phyloP scores from a whole-genome alignment of 176 grass and related monocot species.

The Lolium rigidum region DNA sequence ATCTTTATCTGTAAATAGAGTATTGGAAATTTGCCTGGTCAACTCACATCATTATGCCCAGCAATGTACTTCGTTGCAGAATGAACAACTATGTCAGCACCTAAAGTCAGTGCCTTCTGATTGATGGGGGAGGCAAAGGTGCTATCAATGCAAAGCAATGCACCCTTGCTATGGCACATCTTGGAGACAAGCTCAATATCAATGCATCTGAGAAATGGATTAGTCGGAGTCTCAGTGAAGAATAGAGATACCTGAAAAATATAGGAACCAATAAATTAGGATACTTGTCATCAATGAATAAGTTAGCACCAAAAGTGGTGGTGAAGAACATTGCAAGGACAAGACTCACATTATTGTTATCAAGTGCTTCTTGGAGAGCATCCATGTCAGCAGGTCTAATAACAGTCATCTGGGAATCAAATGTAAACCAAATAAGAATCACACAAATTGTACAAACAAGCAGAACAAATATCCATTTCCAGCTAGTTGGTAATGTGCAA shows the following conservation, averaged over 20 bases:
- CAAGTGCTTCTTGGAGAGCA: constrained; percentile 74
- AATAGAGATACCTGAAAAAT: constrained; percentile 87
- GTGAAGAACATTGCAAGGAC: neutral
- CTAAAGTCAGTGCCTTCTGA: constrained; percentile 95
- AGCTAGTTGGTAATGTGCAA: constrained; percentile 3
- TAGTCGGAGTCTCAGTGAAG: constrained; percentile 98
- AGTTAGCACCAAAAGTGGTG: neutral
- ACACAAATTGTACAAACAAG: constrained; percentile 10
- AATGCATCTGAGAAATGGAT: constrained; percentile 98
- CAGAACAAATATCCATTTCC: neutral
- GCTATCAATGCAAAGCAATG: constrained; percentile 94
- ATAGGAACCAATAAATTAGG: constrained; percentile 14
- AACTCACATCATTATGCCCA: constrained; percentile 97
- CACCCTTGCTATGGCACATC: constrained; percentile 95
- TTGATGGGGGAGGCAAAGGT: constrained; percentile 98
- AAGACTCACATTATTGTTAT: constrained; percentile 80
- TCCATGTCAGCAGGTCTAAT: constrained; percentile 94
- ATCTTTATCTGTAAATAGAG: constrained; percentile 18
- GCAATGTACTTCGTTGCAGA: constrained; percentile 98
- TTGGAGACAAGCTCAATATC: constrained; percentile 89
- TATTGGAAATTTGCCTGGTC: neutral
- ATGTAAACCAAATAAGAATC: constrained; percentile 35
- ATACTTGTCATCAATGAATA: constrained; percentile 19
- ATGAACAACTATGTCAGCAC: constrained; percentile 96
- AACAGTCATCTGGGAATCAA: constrained; percentile 76